phyloP scores from a whole-genome alignment of 1,284 basidiomycete genomes.

The Phaffia rhodozyma region DNA sequence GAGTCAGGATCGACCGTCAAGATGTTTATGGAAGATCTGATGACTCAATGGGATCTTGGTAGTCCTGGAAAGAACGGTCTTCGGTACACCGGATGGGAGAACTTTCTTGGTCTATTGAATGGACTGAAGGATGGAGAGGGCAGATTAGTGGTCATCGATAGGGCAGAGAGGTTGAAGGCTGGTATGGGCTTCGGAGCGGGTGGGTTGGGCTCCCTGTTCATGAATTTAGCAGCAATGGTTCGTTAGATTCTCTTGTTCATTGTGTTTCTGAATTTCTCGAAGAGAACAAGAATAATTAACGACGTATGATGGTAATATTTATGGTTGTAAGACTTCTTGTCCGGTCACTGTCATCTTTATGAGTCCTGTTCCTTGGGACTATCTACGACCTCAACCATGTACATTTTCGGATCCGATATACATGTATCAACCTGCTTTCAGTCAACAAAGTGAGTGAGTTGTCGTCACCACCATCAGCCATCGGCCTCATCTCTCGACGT shows the following conservation, averaged over 20 bases:
- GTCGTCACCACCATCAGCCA: neutral
- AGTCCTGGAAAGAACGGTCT: neutral
- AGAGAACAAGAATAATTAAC: neutral
- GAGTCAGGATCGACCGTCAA: constrained; percentile 7
- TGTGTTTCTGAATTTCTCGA: no score
- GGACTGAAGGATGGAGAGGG: neutral
- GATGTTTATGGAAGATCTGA: constrained; percentile 1
- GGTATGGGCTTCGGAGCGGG: constrained; percentile 8
- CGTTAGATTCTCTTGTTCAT: neutral
- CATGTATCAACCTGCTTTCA: constrained; percentile 8
- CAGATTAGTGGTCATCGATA: constrained; percentile 10
- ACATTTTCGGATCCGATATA: constrained; percentile 8
- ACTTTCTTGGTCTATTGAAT: constrained; percentile 6
- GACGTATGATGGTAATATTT: neutral
- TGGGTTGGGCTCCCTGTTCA: constrained; percentile 5
- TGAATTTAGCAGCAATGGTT: constrained; percentile 8
- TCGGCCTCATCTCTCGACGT: neutral
- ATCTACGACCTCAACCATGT: constrained; percentile 6
- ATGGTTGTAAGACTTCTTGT: neutral
- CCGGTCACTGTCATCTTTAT: constrained; percentile 12
- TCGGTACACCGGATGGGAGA: constrained; percentile 4
- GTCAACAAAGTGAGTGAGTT: neutral
- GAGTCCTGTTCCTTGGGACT: constrained; percentile 11
- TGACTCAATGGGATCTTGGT: constrained; percentile 5
- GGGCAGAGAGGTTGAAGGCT: constrained; percentile 4